Conservation (phyloP, 1,139 yeast species). For the Suhomyces maxii region DNA sequence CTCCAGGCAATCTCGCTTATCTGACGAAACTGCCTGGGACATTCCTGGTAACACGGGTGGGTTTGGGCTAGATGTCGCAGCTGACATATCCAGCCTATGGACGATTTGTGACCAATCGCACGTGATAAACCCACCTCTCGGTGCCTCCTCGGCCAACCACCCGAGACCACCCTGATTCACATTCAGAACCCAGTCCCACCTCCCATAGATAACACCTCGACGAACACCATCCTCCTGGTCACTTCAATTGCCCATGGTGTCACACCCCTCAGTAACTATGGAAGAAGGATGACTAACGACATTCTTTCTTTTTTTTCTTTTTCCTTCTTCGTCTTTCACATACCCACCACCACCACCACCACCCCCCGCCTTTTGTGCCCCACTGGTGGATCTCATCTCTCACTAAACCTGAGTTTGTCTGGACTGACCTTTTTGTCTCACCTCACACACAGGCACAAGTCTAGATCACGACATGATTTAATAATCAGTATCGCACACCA, state of each 20-base stretch:
- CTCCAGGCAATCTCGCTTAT: not conserved
- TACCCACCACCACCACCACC: too few relatives aligned
- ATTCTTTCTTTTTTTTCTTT: too few relatives aligned
- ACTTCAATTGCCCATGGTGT: too few relatives aligned
- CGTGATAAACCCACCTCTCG: not conserved
- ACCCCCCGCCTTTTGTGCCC: too few relatives aligned
- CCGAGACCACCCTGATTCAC: too few relatives aligned
- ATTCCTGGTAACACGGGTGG: not conserved
- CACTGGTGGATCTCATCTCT: not conserved
- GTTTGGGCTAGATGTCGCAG: not conserved
- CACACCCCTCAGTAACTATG: too few relatives aligned
- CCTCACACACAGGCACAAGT: not conserved
- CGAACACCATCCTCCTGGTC: too few relatives aligned
- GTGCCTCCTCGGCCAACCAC: too few relatives aligned
- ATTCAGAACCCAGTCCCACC: too few relatives aligned
- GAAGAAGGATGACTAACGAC: too few relatives aligned
- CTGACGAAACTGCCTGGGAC: not conserved
- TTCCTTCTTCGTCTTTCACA: too few relatives aligned
- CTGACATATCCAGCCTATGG: not conserved
- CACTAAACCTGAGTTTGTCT: not conserved
- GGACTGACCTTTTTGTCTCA: not conserved
- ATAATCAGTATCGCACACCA: slow-evolving; percentile 5
- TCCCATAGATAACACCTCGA: too few relatives aligned
- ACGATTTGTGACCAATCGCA: not conserved
- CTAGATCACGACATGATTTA: slow-evolving; percentile 10